Base-by-base conservation (phyloP, 108 stramenopile species). In the Pseudonitzschia delicatissima region DNA sequence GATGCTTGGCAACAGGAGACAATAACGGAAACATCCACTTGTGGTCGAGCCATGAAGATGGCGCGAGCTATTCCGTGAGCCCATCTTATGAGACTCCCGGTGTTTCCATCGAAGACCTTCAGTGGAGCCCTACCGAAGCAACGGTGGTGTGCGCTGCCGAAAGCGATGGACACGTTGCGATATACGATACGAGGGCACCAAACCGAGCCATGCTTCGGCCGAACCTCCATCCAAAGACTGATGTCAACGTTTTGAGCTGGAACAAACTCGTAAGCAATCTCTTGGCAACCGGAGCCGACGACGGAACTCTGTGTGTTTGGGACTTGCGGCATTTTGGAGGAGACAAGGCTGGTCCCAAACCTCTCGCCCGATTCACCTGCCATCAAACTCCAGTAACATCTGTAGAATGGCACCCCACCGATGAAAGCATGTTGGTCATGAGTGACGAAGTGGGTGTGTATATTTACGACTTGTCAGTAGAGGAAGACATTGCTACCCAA, bases 221-320 rank as follows among this genome's bases (percentile, higher is more conserved):
- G 57, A 76, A 88, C 52, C 87, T 89, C 20, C 85, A 88, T 57
- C 70, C 74, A 36, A 78, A 72, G 44, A 70, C 85, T 9, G 97
- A 99, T 77, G 93, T 99, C 28, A 99, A 99, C 76, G 98, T 98
- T 17, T 77, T 96, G 48, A 80, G 81, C 53, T 99, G 98, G 98
- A 99, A 99, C 81, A 53, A 69, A 11, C 71, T 80, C 63, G 95
- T 98, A 3, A 68, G 84, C 21, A 98, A 96, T 67, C 84, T 99
- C 15, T 71, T 99, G 57, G 97, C 95, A 1, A 91, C 88, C 27
- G 98, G 97, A 13, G 79, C 83, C 39, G 98, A 99, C 69, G 97
- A 99, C 73, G 98, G 98, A 55, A 76, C 74, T 45, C 80, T 87
- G 45, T 74, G 74, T 29, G 93, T 98, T 25, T 99, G 97, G 97